Evolutionary conservation across 108 stramenopile species (phyloP), one percentile per base, ranked within the genome.

Genomic region (Nitzschia palea): DNA sequence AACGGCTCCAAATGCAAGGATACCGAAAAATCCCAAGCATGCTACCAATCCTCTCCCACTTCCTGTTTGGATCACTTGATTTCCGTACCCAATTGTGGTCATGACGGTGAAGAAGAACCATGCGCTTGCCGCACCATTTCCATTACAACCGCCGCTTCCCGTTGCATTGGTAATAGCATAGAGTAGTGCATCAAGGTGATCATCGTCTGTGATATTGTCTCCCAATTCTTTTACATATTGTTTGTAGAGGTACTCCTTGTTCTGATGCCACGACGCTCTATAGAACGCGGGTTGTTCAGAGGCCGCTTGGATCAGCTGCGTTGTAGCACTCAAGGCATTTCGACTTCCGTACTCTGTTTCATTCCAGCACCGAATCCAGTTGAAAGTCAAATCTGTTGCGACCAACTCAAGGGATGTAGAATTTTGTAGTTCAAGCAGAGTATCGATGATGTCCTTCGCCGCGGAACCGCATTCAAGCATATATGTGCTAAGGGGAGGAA

Each of bases 41-140:
- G 37, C 80, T n/a, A 85, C 68, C 36, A 88, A 30, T 3, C 61
- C 32, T 31, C 80, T 44, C 17, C 81, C 83, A 35, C 40, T 63
- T 0, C 9, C 14, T 32, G 84, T 76, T 1, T 53, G 52, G 1
- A 82, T 81, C 36, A 70, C 65, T 31, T 72, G 55, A 56, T 88
- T 88, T 14, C 87, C 87, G 44, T 83, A 85, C 17, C 87, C 87
- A 43, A 32, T 9, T 22, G 81, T 80, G 14, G 84, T 78, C 80
- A 81, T 79, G 29, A 85, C 47, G 29, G 77, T 80, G 29, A 86
- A 81, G 71, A 76, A 78, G 47, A 86, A 82, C 81, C 76, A 80
- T 18, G 63, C 64, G 18, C 34, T 47, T 0, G 31, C 75, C 4
- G 28, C 52, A 33, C 33, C 44, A 50, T 82, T 78, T 28, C 28